phyloP scores from a whole-genome alignment of 2,329 filamentous ascomycete genomes.

The Zymoseptoria pseudotritici region DNA sequence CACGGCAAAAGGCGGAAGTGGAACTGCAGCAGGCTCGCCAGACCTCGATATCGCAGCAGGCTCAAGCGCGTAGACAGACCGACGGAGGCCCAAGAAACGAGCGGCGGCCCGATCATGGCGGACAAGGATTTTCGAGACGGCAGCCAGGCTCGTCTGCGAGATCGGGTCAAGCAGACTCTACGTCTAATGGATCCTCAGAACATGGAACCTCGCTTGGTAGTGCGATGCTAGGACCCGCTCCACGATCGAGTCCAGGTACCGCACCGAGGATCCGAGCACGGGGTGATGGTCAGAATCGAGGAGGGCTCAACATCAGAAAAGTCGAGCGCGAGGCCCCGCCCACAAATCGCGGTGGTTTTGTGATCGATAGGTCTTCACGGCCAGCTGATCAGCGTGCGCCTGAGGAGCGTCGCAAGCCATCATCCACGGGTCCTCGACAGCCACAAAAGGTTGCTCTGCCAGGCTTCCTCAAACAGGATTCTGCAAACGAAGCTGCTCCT shows the following conservation, averaged over 20 bases:
- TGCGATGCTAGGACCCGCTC: neutral
- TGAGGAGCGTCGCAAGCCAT: neutral
- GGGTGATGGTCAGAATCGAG: neutral
- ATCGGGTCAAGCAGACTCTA: neutral
- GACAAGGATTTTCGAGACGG: neutral
- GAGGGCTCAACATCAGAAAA: neutral
- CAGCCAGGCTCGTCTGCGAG: neutral
- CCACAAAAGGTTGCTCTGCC: neutral
- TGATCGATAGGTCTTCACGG: neutral
- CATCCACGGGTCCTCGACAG: neutral
- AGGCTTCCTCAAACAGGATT: neutral
- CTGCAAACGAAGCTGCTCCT: neutral
- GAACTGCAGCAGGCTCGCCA: slow-evolving; percentile 2
- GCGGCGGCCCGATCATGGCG: neutral
- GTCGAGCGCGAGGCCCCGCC: neutral
- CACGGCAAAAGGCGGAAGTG: slow-evolving; percentile 8
- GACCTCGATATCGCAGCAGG: neutral
- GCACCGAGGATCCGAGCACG: neutral
- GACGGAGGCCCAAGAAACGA: neutral
- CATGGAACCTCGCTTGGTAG: neutral
- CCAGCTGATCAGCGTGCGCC: neutral
- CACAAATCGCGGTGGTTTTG: too few relatives aligned
- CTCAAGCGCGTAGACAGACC: neutral
- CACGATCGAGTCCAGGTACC: neutral
- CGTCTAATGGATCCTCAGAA: neutral